Evolutionary conservation across 208 protist species (phyloP).

Genomic region (Acanthamoeba triangularis): DNA sequence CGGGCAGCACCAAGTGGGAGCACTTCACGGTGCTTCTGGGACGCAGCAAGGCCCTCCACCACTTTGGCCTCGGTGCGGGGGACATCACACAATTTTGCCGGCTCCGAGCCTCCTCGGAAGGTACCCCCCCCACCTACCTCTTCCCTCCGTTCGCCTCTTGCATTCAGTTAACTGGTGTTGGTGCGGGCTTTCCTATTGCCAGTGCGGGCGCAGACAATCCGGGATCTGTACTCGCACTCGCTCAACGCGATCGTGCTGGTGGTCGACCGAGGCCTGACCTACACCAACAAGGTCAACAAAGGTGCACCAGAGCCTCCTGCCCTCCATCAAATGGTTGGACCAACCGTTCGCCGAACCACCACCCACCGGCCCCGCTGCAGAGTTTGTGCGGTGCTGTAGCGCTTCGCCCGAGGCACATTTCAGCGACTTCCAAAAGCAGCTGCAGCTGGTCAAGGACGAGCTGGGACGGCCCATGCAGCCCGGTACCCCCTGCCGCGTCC

Average conservation of each 20-base stretch:
- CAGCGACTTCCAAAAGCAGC: constrained; percentile 4
- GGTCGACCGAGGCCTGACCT: constrained; percentile 36
- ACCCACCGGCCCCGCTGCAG: background rate
- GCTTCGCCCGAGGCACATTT: constrained; percentile 38
- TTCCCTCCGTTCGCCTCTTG: background rate
- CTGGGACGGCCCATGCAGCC: constrained; percentile 37
- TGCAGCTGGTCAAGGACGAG: constrained; percentile 33
- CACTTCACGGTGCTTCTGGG: constrained; percentile 52
- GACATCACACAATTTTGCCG: constrained; percentile 51
- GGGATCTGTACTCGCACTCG: constrained; percentile 23
- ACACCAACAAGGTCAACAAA: constrained; percentile 45
- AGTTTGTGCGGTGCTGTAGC: constrained; percentile 33
- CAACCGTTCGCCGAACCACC: too few relatives aligned
- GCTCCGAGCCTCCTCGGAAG: background rate
- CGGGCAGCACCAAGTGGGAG: constrained; percentile 32
- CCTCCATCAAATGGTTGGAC: too few relatives aligned
- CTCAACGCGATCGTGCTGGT: constrained; percentile 39
- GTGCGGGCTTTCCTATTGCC: background rate
- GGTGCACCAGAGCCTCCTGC: background rate
- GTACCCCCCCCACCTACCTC: background rate
- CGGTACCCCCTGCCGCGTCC: too few relatives aligned
- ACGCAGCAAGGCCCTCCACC: constrained; percentile 24
- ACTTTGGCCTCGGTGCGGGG: constrained; percentile 38
- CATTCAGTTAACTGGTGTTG: too few relatives aligned
- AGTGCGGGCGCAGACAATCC: constrained; percentile 5